A percentile compares a stretch with the other conserved stretches of the same genome.
These are phyloP conservation scores for Stephania japonica DNA, from an alignment of 164 flowering plant species.

Conservation along the genomic window DNA sequence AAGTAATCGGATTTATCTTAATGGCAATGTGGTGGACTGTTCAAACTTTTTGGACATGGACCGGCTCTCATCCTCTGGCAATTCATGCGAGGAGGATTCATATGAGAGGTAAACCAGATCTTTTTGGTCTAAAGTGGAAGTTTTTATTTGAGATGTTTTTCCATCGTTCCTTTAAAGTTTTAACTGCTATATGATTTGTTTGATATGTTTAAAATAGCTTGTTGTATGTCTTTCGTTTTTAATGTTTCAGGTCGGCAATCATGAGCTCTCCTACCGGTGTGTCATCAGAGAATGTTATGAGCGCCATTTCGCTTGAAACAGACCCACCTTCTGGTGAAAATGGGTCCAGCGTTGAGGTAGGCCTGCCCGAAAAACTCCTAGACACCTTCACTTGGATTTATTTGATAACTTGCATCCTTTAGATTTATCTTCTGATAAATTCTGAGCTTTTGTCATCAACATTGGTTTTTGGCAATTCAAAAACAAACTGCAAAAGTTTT, in stretches of 20 bases:
- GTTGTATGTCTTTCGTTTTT: not conserved
- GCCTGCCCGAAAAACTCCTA: not conserved
- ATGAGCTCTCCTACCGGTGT: constrained; percentile 28
- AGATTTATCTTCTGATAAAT: too few species aligned
- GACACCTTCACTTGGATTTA: constrained; percentile 18
- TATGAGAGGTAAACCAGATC: constrained; percentile 53
- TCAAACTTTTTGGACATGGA: constrained; percentile 82
- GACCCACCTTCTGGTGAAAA: constrained; percentile 38
- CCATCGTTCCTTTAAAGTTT: not conserved
- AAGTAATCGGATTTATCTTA: constrained; percentile 31
- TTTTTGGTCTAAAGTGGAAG: not conserved
- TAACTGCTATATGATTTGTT: not conserved
- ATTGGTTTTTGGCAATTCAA: not conserved
- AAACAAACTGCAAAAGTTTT: not conserved
- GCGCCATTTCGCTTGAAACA: constrained; percentile 30
- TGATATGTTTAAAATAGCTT: not conserved
- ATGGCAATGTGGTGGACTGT: constrained; percentile 42
- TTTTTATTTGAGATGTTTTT: not conserved
- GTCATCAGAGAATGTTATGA: constrained; percentile 43
- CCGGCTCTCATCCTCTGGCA: constrained; percentile 89
- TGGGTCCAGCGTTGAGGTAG: constrained; percentile 36
- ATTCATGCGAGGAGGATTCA: constrained; percentile 85
- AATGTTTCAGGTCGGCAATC: constrained; percentile 51
- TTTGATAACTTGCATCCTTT: too few species aligned
- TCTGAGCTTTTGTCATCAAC: too few species aligned